These are phyloP conservation scores for Dendryphion nanum DNA, from an alignment of 2,329 filamentous ascomycete genomes.

Conservation along the genomic window DNA sequence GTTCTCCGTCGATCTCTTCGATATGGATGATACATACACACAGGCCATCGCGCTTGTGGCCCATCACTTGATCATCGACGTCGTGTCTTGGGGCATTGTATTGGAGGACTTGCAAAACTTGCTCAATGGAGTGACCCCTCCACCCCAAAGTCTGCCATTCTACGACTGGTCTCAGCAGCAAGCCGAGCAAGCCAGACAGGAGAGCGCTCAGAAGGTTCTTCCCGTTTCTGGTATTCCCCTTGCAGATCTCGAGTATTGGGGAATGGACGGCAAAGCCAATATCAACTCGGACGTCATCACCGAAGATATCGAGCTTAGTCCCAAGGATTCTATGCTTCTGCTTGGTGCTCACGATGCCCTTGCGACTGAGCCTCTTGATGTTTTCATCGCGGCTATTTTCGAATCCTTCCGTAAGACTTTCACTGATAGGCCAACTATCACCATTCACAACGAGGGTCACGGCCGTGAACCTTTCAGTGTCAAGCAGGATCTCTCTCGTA, in stretches of 20 bases:
- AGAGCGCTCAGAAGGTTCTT: slow-evolving; percentile 23
- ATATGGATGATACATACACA: slow-evolving; percentile 30
- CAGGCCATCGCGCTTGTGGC: slow-evolving; percentile 38
- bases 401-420: slow-evolving; percentile 48
- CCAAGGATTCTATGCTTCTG: slow-evolving; percentile 31
- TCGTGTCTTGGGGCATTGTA: slow-evolving; percentile 42
- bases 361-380: slow-evolving; percentile 36
- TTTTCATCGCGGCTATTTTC: slow-evolving; percentile 34
- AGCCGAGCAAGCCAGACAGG: slow-evolving; percentile 22
- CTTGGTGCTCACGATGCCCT: slow-evolving; percentile 33
- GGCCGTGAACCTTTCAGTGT: slow-evolving; percentile 48
- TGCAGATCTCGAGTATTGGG: slow-evolving; percentile 38
- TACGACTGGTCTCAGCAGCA: slow-evolving; percentile 38
- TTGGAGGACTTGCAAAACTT: slow-evolving; percentile 37
- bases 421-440: slow-evolving; percentile 38
- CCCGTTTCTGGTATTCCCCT: slow-evolving; percentile 24
- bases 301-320: slow-evolving; percentile 28
- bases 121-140: slow-evolving; percentile 22
- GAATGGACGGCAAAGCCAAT: slow-evolving; percentile 32
- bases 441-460: slow-evolving; percentile 51
- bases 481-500: slow-evolving; percentile 49
- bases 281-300: slow-evolving; percentile 32
- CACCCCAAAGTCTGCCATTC: slow-evolving; percentile 34
- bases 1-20: slow-evolving; percentile 44
- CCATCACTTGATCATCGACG: slow-evolving; percentile 38